These are phyloP conservation scores for Trichopus zeylanicus DNA, from an alignment of 116 monocot species.

Conservation along the genomic window DNA sequence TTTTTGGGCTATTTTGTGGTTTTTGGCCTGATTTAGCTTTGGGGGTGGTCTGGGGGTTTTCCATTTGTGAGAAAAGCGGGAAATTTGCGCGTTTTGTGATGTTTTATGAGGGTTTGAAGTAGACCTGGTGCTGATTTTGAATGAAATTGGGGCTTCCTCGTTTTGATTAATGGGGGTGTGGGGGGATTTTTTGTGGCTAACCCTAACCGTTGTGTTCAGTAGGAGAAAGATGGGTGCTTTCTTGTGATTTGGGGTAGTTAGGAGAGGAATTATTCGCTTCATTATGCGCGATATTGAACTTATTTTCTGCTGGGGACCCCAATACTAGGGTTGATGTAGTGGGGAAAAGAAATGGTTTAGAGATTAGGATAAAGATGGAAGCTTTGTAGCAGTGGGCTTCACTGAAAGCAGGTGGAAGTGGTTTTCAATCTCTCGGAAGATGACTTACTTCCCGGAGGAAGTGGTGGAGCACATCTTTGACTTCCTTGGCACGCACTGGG, in stretches of 20 bases:
- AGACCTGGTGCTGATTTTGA: too few species aligned
- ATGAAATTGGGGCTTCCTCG: too few species aligned
- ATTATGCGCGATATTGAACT: too few species aligned
- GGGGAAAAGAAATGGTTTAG: background rate
- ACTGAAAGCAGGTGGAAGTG: too few species aligned
- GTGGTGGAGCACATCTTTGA: constrained; percentile 58
- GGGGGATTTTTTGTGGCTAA: too few species aligned
- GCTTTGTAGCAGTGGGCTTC: too few species aligned
- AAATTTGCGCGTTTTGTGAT: too few species aligned
- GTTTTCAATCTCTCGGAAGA: background rate
- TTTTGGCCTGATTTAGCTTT: background rate
- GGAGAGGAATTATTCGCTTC: background rate
- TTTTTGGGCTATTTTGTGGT: background rate
- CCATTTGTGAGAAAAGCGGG: background rate
- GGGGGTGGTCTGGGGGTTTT: background rate
- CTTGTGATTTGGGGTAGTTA: background rate
- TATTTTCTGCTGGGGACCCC: background rate
- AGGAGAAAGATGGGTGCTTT: background rate
- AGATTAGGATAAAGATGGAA: background rate
- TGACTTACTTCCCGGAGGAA: constrained; percentile 39
- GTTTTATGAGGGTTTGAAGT: too few species aligned
- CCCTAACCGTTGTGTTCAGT: too few species aligned
- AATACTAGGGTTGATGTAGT: background rate
- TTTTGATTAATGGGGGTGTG: too few species aligned
- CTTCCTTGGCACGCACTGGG: constrained; percentile 32